phyloP scores from a whole-genome alignment of 495 filamentous ascomycete species.

The Pyrenula massariospora region DNA sequence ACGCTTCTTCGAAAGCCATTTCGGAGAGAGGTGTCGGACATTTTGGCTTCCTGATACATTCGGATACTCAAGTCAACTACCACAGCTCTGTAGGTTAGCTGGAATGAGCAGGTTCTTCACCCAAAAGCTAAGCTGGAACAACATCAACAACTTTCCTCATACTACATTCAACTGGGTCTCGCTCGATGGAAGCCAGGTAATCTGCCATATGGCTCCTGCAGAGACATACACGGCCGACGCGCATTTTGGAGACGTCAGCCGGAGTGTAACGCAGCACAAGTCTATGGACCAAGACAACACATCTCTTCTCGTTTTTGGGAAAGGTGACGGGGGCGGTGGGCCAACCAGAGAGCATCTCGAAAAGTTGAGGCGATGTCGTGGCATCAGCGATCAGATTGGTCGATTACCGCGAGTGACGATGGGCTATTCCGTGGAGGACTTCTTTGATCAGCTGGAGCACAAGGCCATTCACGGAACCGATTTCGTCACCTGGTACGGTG shows the following conservation, averaged over 20 bases:
- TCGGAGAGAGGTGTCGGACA: conserved; percentile 76
- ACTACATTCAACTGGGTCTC: conserved; percentile 98
- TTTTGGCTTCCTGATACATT: conserved; percentile 99
- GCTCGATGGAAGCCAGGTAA: conserved; percentile 86
- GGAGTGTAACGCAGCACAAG: conserved; percentile 87
- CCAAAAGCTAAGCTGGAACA: conserved; percentile 93
- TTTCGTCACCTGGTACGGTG: conserved; percentile 95
- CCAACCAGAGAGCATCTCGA: conserved; percentile 91
- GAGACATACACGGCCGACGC: conserved; percentile 93
- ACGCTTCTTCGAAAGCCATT: conserved; percentile 85
- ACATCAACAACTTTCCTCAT: conserved; percentile 98
- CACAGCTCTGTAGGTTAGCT: conserved; percentile 79
- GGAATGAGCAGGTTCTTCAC: conserved; percentile 96
- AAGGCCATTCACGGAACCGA: conserved; percentile 56
- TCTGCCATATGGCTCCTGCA: conserved; percentile 91
- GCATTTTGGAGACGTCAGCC: conserved; percentile 88
- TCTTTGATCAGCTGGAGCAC: conserved; percentile 74
- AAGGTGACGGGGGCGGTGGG: conserved; percentile 91
- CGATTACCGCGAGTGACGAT: conserved; percentile 77
- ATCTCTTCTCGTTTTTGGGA: conserved; percentile 84
- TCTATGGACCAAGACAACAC: conserved; percentile 84
- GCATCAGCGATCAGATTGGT: conserved; percentile 79
- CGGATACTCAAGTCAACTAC: conserved; percentile 88
- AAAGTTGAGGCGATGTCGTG: conserved; percentile 89
- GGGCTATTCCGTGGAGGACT: conserved; percentile 90